Evolutionary conservation across 2,329 filamentous ascomycete species (phyloP), one percentile per base, ranked within the genome.

Genomic region (Diaporthe sp.): DNA sequence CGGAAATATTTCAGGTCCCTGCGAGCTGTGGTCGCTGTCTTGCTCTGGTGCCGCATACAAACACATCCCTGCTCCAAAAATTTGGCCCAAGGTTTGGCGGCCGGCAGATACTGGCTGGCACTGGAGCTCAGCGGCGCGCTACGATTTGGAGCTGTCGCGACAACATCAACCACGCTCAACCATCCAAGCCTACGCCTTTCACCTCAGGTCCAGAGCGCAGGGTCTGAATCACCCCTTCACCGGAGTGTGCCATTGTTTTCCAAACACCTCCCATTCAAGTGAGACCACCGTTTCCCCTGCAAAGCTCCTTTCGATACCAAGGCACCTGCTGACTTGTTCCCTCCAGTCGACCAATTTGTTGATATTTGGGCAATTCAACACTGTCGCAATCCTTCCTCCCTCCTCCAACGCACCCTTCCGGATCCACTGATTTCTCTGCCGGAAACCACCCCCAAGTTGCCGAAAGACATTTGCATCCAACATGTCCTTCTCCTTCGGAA

Each of bases 401-500:
- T n/a, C 17, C 71, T 44, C 46, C 10, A 25, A 2, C 28, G 61
- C n/a, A 10, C 46, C 31, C 4, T 42, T 31, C 13, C 31, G 13
- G 19, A 65, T 17, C 58, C 12, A 65, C 19, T 65, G 46, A 46
- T 8, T 34, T 22, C 1, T 31, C 13, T n/a, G 34, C 17, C 25
- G 25, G n/a, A 15, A n/a, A 13, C 22, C 8, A 42, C 37, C 22
- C 15, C 37, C 55, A 68, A 71, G n/a, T 8, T 13, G 10, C 17
- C 22, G 44, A 22, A 31, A 8, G 22, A 39, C 15, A 37, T 74
- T 71, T 25, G 75, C 75, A 70, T 76, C 74, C 28, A 75, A 49
- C 51, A 78, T 78, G 67, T 53, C 78, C 19, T 79, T 80, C 74
- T 72, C 71, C 62, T 84, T 84, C 71, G 79, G 80, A 57, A 82